These are phyloP conservation scores for Calonectria pteridis DNA, from an alignment of 2,329 filamentous ascomycete species.

Conservation along the genomic window DNA sequence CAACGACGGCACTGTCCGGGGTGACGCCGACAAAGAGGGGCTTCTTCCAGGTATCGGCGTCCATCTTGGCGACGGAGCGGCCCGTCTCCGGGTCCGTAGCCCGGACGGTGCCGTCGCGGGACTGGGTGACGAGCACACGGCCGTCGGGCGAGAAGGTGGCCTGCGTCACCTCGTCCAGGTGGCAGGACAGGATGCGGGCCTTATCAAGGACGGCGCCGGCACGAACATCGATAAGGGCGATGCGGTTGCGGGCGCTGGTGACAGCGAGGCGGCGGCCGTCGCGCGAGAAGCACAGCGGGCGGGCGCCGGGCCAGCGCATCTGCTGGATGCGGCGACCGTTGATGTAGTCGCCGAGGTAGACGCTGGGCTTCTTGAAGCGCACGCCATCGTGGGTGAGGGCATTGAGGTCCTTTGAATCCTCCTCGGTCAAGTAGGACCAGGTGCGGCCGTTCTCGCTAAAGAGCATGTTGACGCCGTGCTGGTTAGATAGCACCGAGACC, in stretches of 20 bases:
- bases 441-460: constrained; percentile 36
- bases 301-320: constrained; percentile 38
- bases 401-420: constrained; percentile 39
- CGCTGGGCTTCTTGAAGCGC: constrained; percentile 38
- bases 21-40: constrained; percentile 44
- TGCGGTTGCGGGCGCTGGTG: constrained; percentile 35
- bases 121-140: constrained; percentile 40
- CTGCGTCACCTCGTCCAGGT: constrained; percentile 43
- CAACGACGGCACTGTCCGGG: constrained; percentile 46
- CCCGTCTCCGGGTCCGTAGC: constrained; percentile 37
- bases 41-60: constrained; percentile 45
- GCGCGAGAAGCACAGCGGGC: constrained; percentile 41
- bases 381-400: constrained; percentile 37
- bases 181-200: constrained; percentile 36
- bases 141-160: constrained; percentile 45
- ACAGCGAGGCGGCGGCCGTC: constrained; percentile 43
- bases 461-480: constrained; percentile 42
- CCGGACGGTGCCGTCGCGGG: constrained; percentile 45
- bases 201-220: constrained; percentile 26
- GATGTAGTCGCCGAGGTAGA: constrained; percentile 41
- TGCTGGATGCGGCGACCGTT: constrained; percentile 35
- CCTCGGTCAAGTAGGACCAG: constrained; percentile 44
- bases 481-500: constrained; percentile 34
- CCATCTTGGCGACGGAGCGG: constrained; percentile 44
- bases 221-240: constrained; percentile 38